Percentiles rank a stretch among this genome's conserved stretches.
phyloP scores from a whole-genome alignment of 257 asterid species.

The Hygrophila difformis region DNA sequence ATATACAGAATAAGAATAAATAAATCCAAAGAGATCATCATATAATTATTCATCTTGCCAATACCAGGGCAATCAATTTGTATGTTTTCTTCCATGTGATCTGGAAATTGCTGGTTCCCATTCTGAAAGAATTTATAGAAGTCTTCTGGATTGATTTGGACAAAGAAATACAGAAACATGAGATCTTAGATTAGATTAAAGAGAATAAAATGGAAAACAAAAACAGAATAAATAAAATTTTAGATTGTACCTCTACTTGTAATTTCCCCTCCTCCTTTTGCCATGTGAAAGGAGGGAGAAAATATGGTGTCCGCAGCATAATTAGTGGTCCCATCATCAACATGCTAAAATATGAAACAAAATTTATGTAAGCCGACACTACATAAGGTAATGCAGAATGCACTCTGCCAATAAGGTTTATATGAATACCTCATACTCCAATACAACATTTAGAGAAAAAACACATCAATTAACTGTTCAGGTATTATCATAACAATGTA shows the following conservation, averaged over 20 bases:
- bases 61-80: slow-evolving; percentile 48
- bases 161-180: neutral
- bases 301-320: slow-evolving; percentile 56
- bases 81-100: slow-evolving; percentile 38
- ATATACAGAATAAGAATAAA: slow-evolving; percentile 10
- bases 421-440: slow-evolving; percentile 2
- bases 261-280: slow-evolving; percentile 51
- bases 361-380: slow-evolving; percentile 12
- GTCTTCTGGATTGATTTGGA: slow-evolving; percentile 32
- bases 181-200: slow-evolving; percentile 1
- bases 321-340: slow-evolving; percentile 30
- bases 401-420: slow-evolving; percentile 7
- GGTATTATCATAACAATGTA: neutral
- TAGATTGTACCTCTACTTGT: slow-evolving; percentile 46
- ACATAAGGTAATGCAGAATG: slow-evolving; percentile 11
- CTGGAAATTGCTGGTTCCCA: slow-evolving; percentile 44
- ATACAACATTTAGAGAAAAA: neutral
- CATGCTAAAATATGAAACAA: slow-evolving; percentile 35
- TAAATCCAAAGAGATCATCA: slow-evolving; percentile 11
- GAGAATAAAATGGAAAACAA: slow-evolving; percentile 7
- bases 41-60: slow-evolving; percentile 4
- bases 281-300: slow-evolving; percentile 75
- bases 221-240: slow-evolving; percentile 2
- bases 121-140: slow-evolving; percentile 47
- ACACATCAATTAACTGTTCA: neutral